A percentile compares a stretch with the other conserved stretches of the same genome.
phyloP scores from a whole-genome alignment of 306 rosid genomes.

The Acacia melanoxylon region DNA sequence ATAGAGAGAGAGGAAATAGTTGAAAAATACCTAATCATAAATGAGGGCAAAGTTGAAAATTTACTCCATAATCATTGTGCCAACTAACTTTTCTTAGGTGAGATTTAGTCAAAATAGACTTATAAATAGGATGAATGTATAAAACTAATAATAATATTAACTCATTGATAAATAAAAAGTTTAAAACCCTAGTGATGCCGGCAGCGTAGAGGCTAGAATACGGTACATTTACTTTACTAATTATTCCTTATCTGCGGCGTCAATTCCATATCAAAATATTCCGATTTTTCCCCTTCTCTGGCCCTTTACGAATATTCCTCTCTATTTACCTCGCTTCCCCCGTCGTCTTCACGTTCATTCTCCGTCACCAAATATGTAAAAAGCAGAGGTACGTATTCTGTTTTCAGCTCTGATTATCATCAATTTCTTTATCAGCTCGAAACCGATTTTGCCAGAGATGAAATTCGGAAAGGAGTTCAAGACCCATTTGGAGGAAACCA shows the following conservation, averaged over 20 bases:
- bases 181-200: too few relatives aligned
- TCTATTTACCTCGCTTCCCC: not conserved
- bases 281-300: not conserved
- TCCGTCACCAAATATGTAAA: not conserved
- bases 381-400: not conserved
- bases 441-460: constrained; percentile 37
- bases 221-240: too few relatives aligned
- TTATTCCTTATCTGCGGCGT: not conserved
- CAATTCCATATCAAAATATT: not conserved
- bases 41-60: too few relatives aligned
- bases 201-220: too few relatives aligned
- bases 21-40: too few relatives aligned
- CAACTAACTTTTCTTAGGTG: too few relatives aligned
- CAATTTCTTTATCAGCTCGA: not conserved
- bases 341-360: not conserved
- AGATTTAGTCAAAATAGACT: too few relatives aligned
- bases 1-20: too few relatives aligned
- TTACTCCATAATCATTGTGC: too few relatives aligned
- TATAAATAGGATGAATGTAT: too few relatives aligned
- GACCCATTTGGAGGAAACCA: constrained; percentile 84
- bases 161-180: too few relatives aligned
- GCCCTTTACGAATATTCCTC: not conserved
- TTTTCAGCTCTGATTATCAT: constrained; percentile 10
- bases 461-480: constrained; percentile 93
- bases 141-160: too few relatives aligned